Conservation (phyloP, 352 stramenopile genomes). For the Globisporangium radiosum region DNA sequence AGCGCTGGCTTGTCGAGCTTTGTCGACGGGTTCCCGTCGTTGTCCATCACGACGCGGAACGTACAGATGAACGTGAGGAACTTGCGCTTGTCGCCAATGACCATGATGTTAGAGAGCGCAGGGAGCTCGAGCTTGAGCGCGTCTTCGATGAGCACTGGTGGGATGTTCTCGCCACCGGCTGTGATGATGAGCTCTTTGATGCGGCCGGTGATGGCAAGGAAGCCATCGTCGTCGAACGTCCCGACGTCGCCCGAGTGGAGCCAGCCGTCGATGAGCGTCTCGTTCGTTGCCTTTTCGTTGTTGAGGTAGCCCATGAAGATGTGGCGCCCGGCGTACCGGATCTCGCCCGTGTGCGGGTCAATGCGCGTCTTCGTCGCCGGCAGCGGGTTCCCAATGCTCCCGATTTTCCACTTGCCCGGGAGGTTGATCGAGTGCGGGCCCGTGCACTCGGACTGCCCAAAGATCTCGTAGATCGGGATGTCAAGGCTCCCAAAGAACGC, state of each 20-base stretch:
- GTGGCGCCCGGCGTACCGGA: conserved; percentile 60
- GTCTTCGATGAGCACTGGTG: conserved; percentile 85
- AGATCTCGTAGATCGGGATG: conserved; percentile 90
- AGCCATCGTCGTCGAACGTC: conserved; percentile 77
- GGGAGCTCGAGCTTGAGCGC: conserved; percentile 78
- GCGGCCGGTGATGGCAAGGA: conserved; percentile 88
- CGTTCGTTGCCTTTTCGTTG: conserved; percentile 40
- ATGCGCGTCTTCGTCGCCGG: conserved; percentile 43
- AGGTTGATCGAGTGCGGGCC: conserved; percentile 74
- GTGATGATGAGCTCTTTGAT: conserved; percentile 95
- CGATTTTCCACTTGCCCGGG: conserved; percentile 81
- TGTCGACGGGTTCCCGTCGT: conserved; percentile 47
- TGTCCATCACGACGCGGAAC: conserved; percentile 61
- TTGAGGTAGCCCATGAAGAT: conserved; percentile 77
- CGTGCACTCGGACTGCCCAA: conserved; percentile 89
- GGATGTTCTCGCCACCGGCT: conserved; percentile 89
- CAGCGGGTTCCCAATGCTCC: conserved; percentile 64
- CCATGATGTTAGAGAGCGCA: conserved; percentile 82
- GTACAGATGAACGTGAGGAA: conserved; percentile 88
- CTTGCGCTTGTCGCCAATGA: conserved; percentile 88
- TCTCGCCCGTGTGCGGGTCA: conserved; percentile 39
- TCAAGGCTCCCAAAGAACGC: conserved; percentile 92
- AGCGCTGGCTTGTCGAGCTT: conserved; percentile 71
- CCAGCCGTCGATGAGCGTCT: conserved; percentile 82
- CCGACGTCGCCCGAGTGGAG: conserved; percentile 89